These are phyloP conservation scores for Lactarius tabidus DNA, from an alignment of 768 basidiomycete species.

Conservation along the genomic window DNA sequence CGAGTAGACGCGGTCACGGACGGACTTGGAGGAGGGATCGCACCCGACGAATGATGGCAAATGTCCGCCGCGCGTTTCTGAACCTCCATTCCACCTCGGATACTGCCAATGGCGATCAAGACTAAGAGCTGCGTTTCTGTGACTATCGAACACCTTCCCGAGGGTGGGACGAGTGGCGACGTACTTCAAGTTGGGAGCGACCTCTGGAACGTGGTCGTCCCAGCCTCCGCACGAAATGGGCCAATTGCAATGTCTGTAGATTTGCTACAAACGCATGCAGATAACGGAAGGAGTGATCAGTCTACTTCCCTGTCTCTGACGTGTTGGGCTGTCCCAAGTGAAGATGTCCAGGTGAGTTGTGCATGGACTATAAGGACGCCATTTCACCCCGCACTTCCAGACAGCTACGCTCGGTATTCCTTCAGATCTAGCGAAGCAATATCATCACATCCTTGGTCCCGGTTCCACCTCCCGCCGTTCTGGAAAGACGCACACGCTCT, in stretches of 20 bases:
- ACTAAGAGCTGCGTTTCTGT: not conserved
- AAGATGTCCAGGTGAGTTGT: conserved; percentile 36
- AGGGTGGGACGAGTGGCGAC: not conserved
- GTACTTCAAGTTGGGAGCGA: conserved; percentile 11
- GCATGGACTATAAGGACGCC: not conserved
- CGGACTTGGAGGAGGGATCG: conserved; percentile 13
- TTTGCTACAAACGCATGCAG: not conserved
- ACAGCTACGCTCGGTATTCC: conserved; percentile 12
- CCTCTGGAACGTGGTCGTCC: conserved; percentile 16
- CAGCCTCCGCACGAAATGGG: not conserved
- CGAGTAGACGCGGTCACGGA: conserved; percentile 13
- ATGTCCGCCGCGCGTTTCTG: conserved; percentile 2
- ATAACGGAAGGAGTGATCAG: not conserved
- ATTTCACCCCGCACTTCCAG: conserved; percentile 28
- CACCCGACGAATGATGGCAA: not conserved
- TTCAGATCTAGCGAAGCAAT: conserved; percentile 9
- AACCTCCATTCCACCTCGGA: not conserved
- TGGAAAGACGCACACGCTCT: conserved; percentile 19
- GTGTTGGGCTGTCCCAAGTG: conserved; percentile 37
- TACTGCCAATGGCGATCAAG: conserved; percentile 7
- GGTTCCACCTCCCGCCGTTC: not conserved
- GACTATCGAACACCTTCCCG: not conserved
- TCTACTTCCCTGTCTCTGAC: conserved; percentile 26
- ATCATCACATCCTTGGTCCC: conserved; percentile 4
- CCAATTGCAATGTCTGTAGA: conserved; percentile 15